Evolutionary conservation across 352 stramenopile genomes (phyloP).

Genomic region (Elongisporangium prolatum): DNA sequence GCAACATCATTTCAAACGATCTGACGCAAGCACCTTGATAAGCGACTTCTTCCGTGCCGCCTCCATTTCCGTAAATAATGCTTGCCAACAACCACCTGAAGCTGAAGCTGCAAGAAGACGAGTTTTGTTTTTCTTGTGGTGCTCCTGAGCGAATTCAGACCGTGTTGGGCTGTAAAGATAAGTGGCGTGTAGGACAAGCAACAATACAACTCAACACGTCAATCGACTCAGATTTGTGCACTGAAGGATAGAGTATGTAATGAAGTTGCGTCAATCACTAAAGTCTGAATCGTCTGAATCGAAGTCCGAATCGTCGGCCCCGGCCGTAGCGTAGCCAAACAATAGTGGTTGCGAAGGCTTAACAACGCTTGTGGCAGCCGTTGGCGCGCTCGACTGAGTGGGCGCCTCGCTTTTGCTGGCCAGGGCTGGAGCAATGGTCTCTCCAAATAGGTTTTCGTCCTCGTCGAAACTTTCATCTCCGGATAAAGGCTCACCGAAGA

Average conservation of each 20-base stretch:
- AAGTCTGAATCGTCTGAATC: conserved; percentile 54
- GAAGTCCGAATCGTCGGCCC: conserved; percentile 38
- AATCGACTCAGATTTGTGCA: not conserved
- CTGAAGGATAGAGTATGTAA: not conserved
- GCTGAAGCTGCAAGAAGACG: too few relatives aligned
- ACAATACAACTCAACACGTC: not conserved
- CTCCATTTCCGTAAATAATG: too few relatives aligned
- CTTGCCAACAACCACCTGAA: too few relatives aligned
- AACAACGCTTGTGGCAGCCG: not conserved
- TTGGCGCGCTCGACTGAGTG: not conserved
- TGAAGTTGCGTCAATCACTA: conserved; percentile 19
- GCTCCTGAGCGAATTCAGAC: not conserved
- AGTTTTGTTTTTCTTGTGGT: too few relatives aligned
- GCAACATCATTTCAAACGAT: too few relatives aligned
- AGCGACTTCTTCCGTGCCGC: too few relatives aligned
- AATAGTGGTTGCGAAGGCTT: conserved; percentile 27
- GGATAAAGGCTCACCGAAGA: conserved; percentile 17
- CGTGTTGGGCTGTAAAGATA: not conserved
- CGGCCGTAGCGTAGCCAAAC: conserved; percentile 51
- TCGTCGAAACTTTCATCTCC: conserved; percentile 23
- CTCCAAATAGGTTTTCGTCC: conserved; percentile 50
- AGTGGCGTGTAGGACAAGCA: not conserved
- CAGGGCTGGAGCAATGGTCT: conserved; percentile 5
- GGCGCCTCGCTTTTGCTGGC: not conserved
- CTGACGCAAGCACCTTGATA: too few relatives aligned